phyloP scores from a whole-genome alignment of 345 rosid genomes.

The Aethionema arabicum region DNA sequence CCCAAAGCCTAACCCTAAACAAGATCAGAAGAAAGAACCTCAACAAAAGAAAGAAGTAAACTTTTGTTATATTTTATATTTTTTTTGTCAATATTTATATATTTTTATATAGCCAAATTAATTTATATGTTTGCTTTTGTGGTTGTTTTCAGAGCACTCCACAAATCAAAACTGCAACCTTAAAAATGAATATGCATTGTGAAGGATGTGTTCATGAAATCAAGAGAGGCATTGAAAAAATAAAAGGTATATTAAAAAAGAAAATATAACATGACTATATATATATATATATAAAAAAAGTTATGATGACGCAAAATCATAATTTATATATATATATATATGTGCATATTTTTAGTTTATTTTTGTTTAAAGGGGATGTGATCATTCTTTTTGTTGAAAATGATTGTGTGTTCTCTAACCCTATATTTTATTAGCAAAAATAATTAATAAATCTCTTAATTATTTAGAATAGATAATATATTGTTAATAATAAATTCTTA shows the following conservation, averaged over 20 bases:
- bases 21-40: slow-evolving; percentile 30
- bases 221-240: slow-evolving; percentile 41
- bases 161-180: slow-evolving; percentile 36
- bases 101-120: neutral
- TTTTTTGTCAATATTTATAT: neutral
- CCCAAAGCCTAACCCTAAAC: slow-evolving; percentile 42
- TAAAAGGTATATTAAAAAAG: slow-evolving; percentile 52
- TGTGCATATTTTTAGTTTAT: no score
- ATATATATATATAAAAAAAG: neutral
- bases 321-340: no score
- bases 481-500: no score
- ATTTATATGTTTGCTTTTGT: neutral
- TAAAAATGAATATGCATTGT: slow-evolving; percentile 66
- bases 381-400: no score
- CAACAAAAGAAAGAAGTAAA: slow-evolving; percentile 44
- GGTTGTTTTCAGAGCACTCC: slow-evolving; percentile 33
- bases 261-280: neutral
- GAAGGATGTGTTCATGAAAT: slow-evolving; percentile 63
- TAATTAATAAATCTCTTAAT: no score
- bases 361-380: no score
- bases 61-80: neutral
- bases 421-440: no score
- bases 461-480: no score
- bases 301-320: no score
- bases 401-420: no score